Conservation (phyloP, 164 flowering plant genomes). For the Tinospora cordifolia region DNA sequence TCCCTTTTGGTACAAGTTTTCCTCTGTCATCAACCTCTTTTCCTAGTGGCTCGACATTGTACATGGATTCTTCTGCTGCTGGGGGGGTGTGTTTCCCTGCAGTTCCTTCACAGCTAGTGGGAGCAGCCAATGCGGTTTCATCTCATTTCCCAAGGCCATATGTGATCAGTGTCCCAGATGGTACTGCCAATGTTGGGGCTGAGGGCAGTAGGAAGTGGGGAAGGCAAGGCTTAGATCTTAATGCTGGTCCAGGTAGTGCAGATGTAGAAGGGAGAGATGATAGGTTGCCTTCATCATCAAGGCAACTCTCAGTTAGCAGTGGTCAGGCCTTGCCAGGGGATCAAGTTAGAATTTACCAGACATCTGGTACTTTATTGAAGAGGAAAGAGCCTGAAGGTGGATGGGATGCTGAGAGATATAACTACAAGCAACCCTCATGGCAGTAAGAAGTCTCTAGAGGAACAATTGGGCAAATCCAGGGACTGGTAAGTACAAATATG, state of each 20-base stretch:
- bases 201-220: conserved; percentile 61
- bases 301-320: conserved; percentile 48
- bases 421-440: conserved; percentile 39
- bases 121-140: conserved; percentile 40
- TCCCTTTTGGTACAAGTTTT: conserved; percentile 57
- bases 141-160: conserved; percentile 61
- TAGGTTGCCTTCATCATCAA: conserved; percentile 30
- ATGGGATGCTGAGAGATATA: conserved; percentile 33
- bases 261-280: conserved; percentile 70
- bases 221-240: conserved; percentile 70
- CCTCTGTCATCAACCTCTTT: conserved; percentile 57
- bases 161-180: conserved; percentile 48
- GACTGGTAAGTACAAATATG: conserved; percentile 15
- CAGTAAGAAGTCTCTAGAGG: conserved; percentile 23
- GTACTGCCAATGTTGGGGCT: conserved; percentile 23
- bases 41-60: conserved; percentile 50
- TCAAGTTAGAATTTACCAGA: conserved; percentile 52
- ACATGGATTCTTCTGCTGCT: conserved; percentile 51
- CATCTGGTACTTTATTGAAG: conserved; percentile 39
- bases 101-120: conserved; percentile 24
- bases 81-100: conserved; percentile 27
- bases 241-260: conserved; percentile 66
- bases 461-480: not conserved
- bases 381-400: conserved; percentile 59
- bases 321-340: conserved; percentile 55